Percentiles rank a stretch among this genome's conserved stretches.
phyloP scores from a whole-genome alignment of 2,329 filamentous ascomycete species.

The Xylariaceae sp. region DNA sequence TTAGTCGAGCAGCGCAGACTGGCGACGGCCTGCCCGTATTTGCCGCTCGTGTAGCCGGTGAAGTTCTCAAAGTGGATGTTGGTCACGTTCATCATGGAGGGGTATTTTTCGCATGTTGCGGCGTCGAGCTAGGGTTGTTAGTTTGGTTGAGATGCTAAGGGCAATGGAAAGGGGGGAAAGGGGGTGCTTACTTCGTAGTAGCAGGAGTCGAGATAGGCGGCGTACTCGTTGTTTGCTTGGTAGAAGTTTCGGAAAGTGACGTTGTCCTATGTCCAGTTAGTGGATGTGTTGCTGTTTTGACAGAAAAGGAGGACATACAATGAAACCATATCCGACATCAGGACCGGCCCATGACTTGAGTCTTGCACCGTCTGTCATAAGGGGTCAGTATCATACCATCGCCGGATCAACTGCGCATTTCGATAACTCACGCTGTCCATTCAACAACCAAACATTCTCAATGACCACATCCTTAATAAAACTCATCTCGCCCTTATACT shows the following conservation, averaged over 20 bases:
- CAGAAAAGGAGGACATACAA: slow-evolving; percentile 30
- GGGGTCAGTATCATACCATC: neutral
- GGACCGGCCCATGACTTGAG: slow-evolving; percentile 58
- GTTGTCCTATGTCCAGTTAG: slow-evolving; percentile 37
- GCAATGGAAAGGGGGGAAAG: neutral
- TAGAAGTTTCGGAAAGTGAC: slow-evolving; percentile 56
- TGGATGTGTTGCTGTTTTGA: neutral
- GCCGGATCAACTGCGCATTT: neutral
- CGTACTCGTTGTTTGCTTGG: slow-evolving; percentile 53
- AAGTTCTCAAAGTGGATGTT: slow-evolving; percentile 57
- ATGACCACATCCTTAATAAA: slow-evolving; percentile 54
- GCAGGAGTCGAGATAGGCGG: slow-evolving; percentile 56
- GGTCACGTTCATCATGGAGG: slow-evolving; percentile 53
- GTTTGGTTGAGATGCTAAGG: neutral
- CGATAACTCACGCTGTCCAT: slow-evolving; percentile 34
- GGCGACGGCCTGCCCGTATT: slow-evolving; percentile 50
- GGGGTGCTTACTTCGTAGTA: slow-evolving; percentile 50
- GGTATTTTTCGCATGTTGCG: slow-evolving; percentile 47
- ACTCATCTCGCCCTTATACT: slow-evolving; percentile 50
- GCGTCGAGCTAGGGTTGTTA: slow-evolving; percentile 33
- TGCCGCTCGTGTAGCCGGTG: slow-evolving; percentile 50
- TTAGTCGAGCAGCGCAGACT: slow-evolving; percentile 51
- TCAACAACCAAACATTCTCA: slow-evolving; percentile 54
- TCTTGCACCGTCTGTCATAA: slow-evolving; percentile 42
- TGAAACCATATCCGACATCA: slow-evolving; percentile 53